Conservation (phyloP, 352 stramenopile genomes). For the Pythium diclinum region DNA sequence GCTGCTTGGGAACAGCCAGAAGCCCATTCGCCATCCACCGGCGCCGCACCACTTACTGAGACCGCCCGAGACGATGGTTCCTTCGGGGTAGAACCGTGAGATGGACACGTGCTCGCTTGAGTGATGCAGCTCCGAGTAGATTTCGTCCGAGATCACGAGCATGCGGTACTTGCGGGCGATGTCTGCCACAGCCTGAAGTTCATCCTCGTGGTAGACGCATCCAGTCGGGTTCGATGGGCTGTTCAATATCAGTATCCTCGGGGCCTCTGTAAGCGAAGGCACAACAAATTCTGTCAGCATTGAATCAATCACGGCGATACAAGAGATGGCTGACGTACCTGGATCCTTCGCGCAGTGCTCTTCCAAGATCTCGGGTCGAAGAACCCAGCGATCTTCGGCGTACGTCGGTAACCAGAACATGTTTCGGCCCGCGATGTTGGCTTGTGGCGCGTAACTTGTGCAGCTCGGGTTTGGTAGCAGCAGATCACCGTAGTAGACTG, state of each 20-base stretch:
- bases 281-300: neutral
- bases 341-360: conserved; percentile 73
- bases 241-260: conserved; percentile 85
- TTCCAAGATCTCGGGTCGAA: conserved; percentile 80
- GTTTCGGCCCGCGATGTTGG: conserved; percentile 82
- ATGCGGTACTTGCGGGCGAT: conserved; percentile 83
- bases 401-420: conserved; percentile 87
- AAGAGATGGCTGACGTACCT: conserved; percentile 30
- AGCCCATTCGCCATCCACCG: conserved; percentile 85
- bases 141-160: conserved; percentile 88
- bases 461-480: conserved; percentile 83
- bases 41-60: conserved; percentile 88
- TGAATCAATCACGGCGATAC: neutral
- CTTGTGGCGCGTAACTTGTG: conserved; percentile 83
- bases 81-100: conserved; percentile 84
- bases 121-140: conserved; percentile 86
- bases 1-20: conserved; percentile 79
- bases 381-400: conserved; percentile 74
- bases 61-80: conserved; percentile 83
- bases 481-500: conserved; percentile 84
- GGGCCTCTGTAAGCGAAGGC: conserved; percentile 45
- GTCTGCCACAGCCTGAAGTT: conserved; percentile 66
- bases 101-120: conserved; percentile 73
- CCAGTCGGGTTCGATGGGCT: conserved; percentile 84
- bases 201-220: conserved; percentile 73